These are phyloP conservation scores for Polygonum aviculare DNA, from an alignment of 148 eudicot species.

Conservation along the genomic window DNA sequence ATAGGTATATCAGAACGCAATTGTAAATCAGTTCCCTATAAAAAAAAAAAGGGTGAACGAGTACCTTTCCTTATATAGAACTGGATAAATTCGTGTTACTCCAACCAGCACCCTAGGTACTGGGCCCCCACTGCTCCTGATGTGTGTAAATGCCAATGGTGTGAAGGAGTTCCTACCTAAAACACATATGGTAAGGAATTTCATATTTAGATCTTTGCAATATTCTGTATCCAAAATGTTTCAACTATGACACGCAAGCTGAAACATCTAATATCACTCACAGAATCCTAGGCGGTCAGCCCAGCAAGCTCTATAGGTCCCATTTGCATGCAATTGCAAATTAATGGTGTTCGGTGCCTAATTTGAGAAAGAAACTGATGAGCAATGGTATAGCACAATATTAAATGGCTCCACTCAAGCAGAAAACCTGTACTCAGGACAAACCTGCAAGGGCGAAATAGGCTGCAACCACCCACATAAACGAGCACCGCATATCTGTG, in stretches of 20 bases:
- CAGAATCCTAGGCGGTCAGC: slow-evolving; percentile 88
- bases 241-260: background rate
- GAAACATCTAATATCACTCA: slow-evolving; percentile 28
- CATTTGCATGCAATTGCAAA: slow-evolving; percentile 72
- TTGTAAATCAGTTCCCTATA: background rate
- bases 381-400: background rate
- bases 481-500: slow-evolving; percentile 89
- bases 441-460: slow-evolving; percentile 81
- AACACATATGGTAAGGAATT: background rate
- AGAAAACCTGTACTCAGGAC: slow-evolving; percentile 10
- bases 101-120: slow-evolving; percentile 82
- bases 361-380: slow-evolving; percentile 13
- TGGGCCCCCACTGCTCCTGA: slow-evolving; percentile 75
- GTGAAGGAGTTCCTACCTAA: slow-evolving; percentile 52
- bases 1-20: background rate
- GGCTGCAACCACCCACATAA: slow-evolving; percentile 81
- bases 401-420: background rate
- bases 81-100: slow-evolving; percentile 73
- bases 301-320: slow-evolving; percentile 93
- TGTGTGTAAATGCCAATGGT: slow-evolving; percentile 81
- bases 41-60: background rate
- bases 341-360: slow-evolving; percentile 50
- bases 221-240: slow-evolving; percentile 8
- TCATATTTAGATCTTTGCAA: background rate
- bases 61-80: slow-evolving; percentile 88